Evolutionary conservation across 1,284 basidiomycete species (phyloP).

Genomic region (Tylopilus sp.): DNA sequence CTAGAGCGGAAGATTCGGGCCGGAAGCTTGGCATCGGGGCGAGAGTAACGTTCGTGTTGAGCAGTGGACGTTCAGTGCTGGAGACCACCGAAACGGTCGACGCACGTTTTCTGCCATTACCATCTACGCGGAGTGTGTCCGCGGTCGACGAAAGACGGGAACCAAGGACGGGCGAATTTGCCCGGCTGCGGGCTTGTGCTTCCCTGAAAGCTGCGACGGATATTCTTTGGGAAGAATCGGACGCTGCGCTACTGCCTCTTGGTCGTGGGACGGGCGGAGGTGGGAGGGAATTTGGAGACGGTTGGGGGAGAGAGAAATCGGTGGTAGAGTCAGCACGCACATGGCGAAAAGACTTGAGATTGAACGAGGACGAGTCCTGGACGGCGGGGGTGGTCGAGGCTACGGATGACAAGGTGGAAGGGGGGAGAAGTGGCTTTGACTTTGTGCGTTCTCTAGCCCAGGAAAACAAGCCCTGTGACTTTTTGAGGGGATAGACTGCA

Average conservation of each 20-base stretch:
- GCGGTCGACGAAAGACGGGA: conserved; percentile 36
- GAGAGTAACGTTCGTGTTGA: conserved; percentile 8
- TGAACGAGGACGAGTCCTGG: conserved; percentile 43
- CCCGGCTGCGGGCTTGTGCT: conserved; percentile 59
- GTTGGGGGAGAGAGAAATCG: conserved; percentile 28
- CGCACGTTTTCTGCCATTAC: conserved; percentile 25
- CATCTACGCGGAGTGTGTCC: conserved; percentile 33
- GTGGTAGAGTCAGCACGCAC: conserved; percentile 40
- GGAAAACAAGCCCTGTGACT: conserved; percentile 30
- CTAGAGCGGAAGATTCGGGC: conserved; percentile 18
- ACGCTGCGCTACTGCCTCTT: conserved; percentile 55
- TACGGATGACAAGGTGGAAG: conserved; percentile 21
- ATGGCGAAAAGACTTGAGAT: conserved; percentile 69
- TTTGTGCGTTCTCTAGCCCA: conserved; percentile 45
- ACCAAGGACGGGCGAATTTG: conserved; percentile 59
- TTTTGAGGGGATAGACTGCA: conserved; percentile 31
- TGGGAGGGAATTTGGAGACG: conserved; percentile 10
- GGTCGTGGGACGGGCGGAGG: conserved; percentile 43
- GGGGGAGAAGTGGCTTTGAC: conserved; percentile 35
- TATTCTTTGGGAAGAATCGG: conserved; percentile 65
- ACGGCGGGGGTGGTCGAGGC: conserved; percentile 19
- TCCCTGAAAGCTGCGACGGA: conserved; percentile 76
- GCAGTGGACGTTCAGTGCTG: conserved; percentile 10
- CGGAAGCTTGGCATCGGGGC: conserved; percentile 15
- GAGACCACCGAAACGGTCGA: conserved; percentile 30